Evolutionary conservation across 805 yeast genomes (phyloP), one percentile per base, ranked within the genome.

Genomic region (Candida boidinii): DNA sequence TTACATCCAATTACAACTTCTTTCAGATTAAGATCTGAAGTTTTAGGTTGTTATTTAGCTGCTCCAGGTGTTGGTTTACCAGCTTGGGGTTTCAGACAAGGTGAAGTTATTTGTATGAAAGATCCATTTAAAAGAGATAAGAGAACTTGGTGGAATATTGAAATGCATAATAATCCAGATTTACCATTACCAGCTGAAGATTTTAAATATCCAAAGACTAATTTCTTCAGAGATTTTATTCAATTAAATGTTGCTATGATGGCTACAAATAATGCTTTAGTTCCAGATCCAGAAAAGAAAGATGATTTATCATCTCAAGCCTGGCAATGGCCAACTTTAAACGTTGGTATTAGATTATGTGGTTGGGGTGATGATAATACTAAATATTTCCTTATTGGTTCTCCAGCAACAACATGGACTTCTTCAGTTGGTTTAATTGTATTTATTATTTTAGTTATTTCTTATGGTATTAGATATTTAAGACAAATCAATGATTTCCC

Each of bases 251-350:
- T 79, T 50, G 92, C 90, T 2, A 83, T 83, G 94, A 82, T 82
- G 76, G 83, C 90, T 7, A 78, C 90, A 10, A 83, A 83, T 53
- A 83, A 80, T 47, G 94, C 90, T 0, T 64, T 83, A 46, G 70
- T 83, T 20, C 90, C 92, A 7, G 94, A 83, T 51, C 60, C 65
- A 2, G 92, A 83, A 46, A 82, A 81, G 46, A 72, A 63, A 42
- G 94, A 83, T 49, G 70, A 68, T 36, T 60, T 83, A 38, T 77
- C 87, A 1, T 79, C 90, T 12, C 56, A 66, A 35, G 82, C 84
- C 54, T 83, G 92, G 90, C 83, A 83, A 63, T 83, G 94, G 94
- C 94, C 94, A 31, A 71, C 79, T n/a, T 64, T 82, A 49, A 67
- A 76, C 38, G 70, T 66, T 29, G 94, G 94, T 38, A 70, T 83